Evolutionary conservation across 2,329 filamentous ascomycete species (phyloP), one percentile per base, ranked within the genome.

Genomic region (Esteya vermicola): DNA sequence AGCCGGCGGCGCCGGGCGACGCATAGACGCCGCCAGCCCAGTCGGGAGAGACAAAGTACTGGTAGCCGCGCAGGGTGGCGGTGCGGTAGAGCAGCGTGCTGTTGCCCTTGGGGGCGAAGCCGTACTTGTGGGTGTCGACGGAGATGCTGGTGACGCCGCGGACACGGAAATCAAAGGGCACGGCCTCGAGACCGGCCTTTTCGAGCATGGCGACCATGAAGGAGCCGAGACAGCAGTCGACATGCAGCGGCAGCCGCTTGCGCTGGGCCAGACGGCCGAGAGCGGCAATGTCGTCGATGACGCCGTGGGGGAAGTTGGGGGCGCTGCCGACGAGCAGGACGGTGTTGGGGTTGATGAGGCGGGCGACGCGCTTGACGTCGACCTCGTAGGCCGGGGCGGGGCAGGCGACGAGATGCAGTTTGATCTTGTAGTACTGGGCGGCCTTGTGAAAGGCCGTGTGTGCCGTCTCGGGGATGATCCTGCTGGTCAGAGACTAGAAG

Each of bases 101-200:
- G 70, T 93, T 98, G 50, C 91, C 91, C 65, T 98, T 98, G 39
- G 91, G 91, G 1, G 91, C 91, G 56, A 98, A 98, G 28, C 91
- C 91, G 57, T 98, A 98, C 60, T 98, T 98, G 72, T 98, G 91
- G 3, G 91, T 98, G 58, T 98, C 91, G 58, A 88, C 93, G 49
- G 79, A 86, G 59, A 98, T 96, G 58, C 81, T 89, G 4, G 89
- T 95, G 28, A 98, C 91, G 51, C 91, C 91, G 50, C 84, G 85
- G 43, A 93, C 77, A 41, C 83, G 78, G 73, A 98, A 98, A 59
- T 98, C 91, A 55, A 96, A 96, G 6, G 77, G 78, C 50, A 81
- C 77, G 19, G 82, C 73, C 46, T 93, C 85, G 59, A 94, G 96
- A 33, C 91, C 91, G n/a, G 91, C 86, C 54, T 83, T 84, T 47